Base-by-base conservation (phyloP, 805 yeast species). In the Wickerhamiella occidentalis region DNA sequence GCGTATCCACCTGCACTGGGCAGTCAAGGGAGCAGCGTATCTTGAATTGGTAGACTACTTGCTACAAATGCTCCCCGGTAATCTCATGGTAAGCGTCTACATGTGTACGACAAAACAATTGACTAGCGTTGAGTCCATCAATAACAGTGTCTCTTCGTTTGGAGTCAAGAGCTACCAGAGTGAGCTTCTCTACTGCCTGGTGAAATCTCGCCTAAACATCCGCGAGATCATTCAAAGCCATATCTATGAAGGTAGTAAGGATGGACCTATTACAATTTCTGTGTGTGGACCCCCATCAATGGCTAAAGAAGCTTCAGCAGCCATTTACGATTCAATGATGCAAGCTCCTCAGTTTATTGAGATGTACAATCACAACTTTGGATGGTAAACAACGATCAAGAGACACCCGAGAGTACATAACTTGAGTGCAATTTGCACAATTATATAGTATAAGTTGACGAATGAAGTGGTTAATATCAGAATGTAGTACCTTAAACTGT, bases 221-320 rank as follows among this genome's bases (percentile, higher is more conserved):
- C 29, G 43, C n/a, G 50, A 48, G 8, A 42, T 43, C n/a, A 51
- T 45, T n/a, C n/a, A 35, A 9, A 35, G 47, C 25, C 38, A 36
- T 19, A 25, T 45, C 15, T n/a, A 45, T 18, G 38, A 36, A 11
- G 40, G 22, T 15, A 17, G 12, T 23, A 23, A 25, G 13, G 45
- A 28, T 7, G 29, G 25, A 5, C 35, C 41, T 21, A 25, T 48
- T 1, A 57, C 58, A 1, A 47, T 58, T 1, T 22, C 52, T 5
- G 53, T 52, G 9, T 57, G 60, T 23, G 60, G 60, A 3, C 59
- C 59, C 1, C 41, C 25, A 3, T 12, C 41, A 2, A 44, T 57
- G 46, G 53, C 52, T 33, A 53, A 44, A 11, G 54, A 51, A 12
- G 57, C 51, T 1, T 36, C 58, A 2, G 40, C 21, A 1, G 52